Conservation (phyloP, 2,329 filamentous ascomycete species). For the Exophiala dermatitidis region DNA sequence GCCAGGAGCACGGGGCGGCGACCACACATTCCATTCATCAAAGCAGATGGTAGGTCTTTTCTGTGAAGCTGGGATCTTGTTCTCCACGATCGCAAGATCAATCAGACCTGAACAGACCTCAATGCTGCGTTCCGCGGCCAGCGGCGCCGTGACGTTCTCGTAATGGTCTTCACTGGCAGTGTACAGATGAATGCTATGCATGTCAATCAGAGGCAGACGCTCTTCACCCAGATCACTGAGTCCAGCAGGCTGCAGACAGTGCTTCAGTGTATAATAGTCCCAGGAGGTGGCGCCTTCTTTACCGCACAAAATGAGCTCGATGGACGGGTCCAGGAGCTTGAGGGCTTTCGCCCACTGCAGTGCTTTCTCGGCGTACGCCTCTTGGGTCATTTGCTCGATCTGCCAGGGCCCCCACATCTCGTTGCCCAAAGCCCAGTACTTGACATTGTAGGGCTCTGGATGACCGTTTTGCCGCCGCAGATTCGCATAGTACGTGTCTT, state of each 20-base stretch:
- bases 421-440: constrained; percentile 82
- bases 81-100: constrained; percentile 66
- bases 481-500: constrained; percentile 74
- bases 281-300: constrained; percentile 61
- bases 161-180: constrained; percentile 51
- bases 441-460: constrained; percentile 69
- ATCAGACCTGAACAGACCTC: constrained; percentile 62
- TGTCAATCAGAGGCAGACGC: constrained; percentile 53
- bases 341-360: constrained; percentile 31
- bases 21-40: constrained; percentile 83
- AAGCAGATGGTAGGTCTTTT: constrained; percentile 66
- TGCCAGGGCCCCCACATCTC: constrained; percentile 56
- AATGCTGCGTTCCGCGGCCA: constrained; percentile 66
- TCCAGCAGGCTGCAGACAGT: constrained; percentile 52
- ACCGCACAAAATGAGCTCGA: constrained; percentile 67
- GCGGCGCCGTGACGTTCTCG: constrained; percentile 55
- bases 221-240: constrained; percentile 35
- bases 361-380: constrained; percentile 52
- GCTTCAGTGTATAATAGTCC: constrained; percentile 66
- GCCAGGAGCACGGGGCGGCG: constrained; percentile 62
- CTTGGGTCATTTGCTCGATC: constrained; percentile 53
- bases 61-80: constrained; percentile 46
- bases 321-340: constrained; percentile 52
- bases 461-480: constrained; percentile 67
- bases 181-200: constrained; percentile 77